Evolutionary conservation across 805 yeast genomes (phyloP).

Genomic region (Candida krabiensis): DNA sequence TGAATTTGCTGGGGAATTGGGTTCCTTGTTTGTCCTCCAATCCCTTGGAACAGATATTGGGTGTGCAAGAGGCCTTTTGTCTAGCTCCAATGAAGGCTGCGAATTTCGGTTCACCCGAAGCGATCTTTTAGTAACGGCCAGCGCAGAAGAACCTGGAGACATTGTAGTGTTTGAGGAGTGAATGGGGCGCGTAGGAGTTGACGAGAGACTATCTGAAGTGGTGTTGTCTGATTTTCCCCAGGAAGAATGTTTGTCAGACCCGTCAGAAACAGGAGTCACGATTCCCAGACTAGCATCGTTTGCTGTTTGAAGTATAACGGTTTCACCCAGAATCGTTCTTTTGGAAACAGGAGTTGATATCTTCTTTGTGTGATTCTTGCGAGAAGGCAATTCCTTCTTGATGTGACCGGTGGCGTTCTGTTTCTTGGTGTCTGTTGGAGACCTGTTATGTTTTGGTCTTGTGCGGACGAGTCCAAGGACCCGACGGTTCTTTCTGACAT

Average conservation of each 20-base stretch:
- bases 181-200: conserved; percentile 3
- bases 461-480: conserved; percentile 17
- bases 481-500: conserved; percentile 7
- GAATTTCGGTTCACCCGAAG: conserved; percentile 10
- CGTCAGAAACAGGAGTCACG: conserved; percentile 5
- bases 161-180: conserved; percentile 8
- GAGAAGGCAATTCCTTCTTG: neutral
- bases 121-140: conserved; percentile 4
- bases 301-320: conserved; percentile 7
- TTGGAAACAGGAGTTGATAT: neutral
- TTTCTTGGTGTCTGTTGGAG: neutral
- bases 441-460: conserved; percentile 3
- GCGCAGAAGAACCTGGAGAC: conserved; percentile 4
- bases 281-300: conserved; percentile 10
- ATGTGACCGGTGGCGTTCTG: neutral
- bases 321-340: conserved; percentile 3
- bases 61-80: conserved; percentile 2
- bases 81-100: conserved; percentile 5
- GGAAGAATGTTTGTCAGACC: neutral
- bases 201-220: conserved; percentile 8
- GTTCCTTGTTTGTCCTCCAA: too few relatives aligned
- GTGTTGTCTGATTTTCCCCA: conserved; percentile 1
- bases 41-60: conserved; percentile 4
- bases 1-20: neutral
- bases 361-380: neutral